Percentiles rank a stretch among this genome's conserved stretches.
Conservation (phyloP, 805 yeast species). For the Teunomyces panamensis region DNA sequence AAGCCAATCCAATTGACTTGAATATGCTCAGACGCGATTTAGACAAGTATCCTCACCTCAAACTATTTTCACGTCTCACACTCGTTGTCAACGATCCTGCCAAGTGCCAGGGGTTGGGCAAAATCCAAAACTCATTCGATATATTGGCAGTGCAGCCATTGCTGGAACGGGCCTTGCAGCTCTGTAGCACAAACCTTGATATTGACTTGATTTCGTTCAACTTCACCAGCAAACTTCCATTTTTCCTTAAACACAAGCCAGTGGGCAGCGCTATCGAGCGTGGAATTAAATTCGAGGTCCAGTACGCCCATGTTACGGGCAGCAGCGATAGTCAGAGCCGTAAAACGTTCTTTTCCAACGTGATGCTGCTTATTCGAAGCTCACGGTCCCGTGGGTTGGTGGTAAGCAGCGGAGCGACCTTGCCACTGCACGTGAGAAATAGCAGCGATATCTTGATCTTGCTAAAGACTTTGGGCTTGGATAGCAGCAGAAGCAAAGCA, state of each 20-base stretch:
- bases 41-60: slow-evolving; percentile 28
- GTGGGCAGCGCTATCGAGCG: slow-evolving; percentile 79
- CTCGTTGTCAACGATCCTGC: slow-evolving; percentile 73
- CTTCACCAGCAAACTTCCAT: slow-evolving; percentile 62
- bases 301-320: slow-evolving; percentile 56
- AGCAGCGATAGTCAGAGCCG: slow-evolving; percentile 39
- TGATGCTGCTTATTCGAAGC: slow-evolving; percentile 73
- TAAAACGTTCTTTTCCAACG: slow-evolving; percentile 66
- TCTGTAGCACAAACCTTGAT: slow-evolving; percentile 73
- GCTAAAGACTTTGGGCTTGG: slow-evolving; percentile 67
- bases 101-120: slow-evolving; percentile 61
- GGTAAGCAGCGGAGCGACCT: slow-evolving; percentile 69
- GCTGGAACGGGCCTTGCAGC: slow-evolving; percentile 73
- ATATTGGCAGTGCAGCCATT: slow-evolving; percentile 77
- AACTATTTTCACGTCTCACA: slow-evolving; percentile 69
- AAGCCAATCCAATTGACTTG: slow-evolving; percentile 51
- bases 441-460: slow-evolving; percentile 67
- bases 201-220: slow-evolving; percentile 79
- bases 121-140: slow-evolving; percentile 57
- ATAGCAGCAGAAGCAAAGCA: slow-evolving; percentile 55
- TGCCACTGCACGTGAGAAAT: slow-evolving; percentile 58
- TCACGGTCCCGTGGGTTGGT: slow-evolving; percentile 78
- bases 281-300: slow-evolving; percentile 80
- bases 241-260: slow-evolving; percentile 77
- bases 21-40: slow-evolving; percentile 18